Evolutionary conservation across 805 yeast genomes (phyloP).

Genomic region (Candida bentonensis): DNA sequence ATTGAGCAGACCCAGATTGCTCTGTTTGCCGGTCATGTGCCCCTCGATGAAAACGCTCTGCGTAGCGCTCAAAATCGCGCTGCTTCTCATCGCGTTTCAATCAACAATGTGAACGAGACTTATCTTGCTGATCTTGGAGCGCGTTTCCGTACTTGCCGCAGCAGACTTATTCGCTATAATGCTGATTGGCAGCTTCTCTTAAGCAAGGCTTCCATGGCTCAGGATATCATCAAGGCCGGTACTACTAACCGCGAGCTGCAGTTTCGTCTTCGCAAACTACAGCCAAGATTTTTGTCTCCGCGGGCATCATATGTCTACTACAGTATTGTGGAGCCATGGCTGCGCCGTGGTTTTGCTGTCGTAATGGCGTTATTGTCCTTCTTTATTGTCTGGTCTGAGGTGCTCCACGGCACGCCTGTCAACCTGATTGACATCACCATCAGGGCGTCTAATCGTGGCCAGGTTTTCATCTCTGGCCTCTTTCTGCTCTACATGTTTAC

Average conservation of each 20-base stretch:
- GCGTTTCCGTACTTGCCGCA: slow-evolving; percentile 36
- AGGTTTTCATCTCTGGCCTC: slow-evolving; percentile 26
- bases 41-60: background rate
- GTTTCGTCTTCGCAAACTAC: slow-evolving; percentile 11
- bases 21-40: background rate
- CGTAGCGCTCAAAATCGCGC: background rate
- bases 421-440: slow-evolving; percentile 46
- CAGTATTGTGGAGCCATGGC: slow-evolving; percentile 32
- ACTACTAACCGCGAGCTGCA: slow-evolving; percentile 8
- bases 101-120: slow-evolving; percentile 21
- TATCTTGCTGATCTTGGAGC: slow-evolving; percentile 39
- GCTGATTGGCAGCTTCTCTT: slow-evolving; percentile 43
- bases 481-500: slow-evolving; percentile 53
- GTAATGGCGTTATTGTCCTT: slow-evolving; percentile 32
- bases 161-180: slow-evolving; percentile 39
- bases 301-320: slow-evolving; percentile 28
- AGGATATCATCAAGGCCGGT: slow-evolving; percentile 40
- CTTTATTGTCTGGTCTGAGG: slow-evolving; percentile 56
- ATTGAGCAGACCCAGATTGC: slow-evolving; percentile 24
- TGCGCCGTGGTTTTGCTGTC: slow-evolving; percentile 31
- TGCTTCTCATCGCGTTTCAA: slow-evolving; percentile 9
- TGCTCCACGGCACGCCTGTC: slow-evolving; percentile 51
- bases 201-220: slow-evolving; percentile 34
- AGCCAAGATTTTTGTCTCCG: slow-evolving; percentile 23
- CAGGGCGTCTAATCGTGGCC: slow-evolving; percentile 25